Conservation (phyloP, 176 grass and related monocot species). For the Leersia perrieri region DNA sequence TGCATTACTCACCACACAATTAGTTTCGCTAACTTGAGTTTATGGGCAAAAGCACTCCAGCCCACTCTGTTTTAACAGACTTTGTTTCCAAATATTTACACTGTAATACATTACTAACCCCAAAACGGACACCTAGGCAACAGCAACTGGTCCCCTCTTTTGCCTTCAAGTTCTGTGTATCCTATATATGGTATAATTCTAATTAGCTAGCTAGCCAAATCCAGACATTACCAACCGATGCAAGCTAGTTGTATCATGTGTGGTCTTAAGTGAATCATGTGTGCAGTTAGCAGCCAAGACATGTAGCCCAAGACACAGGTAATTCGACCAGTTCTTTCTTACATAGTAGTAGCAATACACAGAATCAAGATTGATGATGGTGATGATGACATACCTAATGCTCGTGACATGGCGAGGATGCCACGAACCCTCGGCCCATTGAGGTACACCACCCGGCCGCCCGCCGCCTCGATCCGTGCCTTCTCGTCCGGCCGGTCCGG, state of each 20-base stretch:
- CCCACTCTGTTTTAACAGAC: not conserved
- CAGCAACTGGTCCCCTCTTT: not conserved
- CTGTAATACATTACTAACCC: not conserved
- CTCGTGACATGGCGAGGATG: slow-evolving; percentile 93
- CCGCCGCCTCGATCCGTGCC: slow-evolving; percentile 64
- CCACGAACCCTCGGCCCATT: slow-evolving; percentile 73
- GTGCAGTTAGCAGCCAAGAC: not conserved
- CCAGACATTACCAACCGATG: not conserved
- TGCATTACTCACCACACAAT: not conserved
- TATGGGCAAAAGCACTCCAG: not conserved
- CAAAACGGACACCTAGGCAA: not conserved
- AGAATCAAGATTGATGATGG: not conserved
- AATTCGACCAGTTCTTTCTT: not conserved
- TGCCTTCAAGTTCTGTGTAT: not conserved
- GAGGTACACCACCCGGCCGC: slow-evolving; percentile 60
- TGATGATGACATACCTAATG: slow-evolving; percentile 51
- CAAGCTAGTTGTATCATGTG: not conserved
- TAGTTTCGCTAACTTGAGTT: not conserved
- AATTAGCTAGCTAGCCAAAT: not conserved
- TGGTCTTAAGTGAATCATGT: not conserved
- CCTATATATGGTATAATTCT: too few species aligned
- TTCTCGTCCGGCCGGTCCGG: slow-evolving; percentile 70
- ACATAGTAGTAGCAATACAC: not conserved
- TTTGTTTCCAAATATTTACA: not conserved
- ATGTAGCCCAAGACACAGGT: not conserved